Conservation (phyloP, 2,329 filamentous ascomycete genomes). For the Neonectria sp. region DNA sequence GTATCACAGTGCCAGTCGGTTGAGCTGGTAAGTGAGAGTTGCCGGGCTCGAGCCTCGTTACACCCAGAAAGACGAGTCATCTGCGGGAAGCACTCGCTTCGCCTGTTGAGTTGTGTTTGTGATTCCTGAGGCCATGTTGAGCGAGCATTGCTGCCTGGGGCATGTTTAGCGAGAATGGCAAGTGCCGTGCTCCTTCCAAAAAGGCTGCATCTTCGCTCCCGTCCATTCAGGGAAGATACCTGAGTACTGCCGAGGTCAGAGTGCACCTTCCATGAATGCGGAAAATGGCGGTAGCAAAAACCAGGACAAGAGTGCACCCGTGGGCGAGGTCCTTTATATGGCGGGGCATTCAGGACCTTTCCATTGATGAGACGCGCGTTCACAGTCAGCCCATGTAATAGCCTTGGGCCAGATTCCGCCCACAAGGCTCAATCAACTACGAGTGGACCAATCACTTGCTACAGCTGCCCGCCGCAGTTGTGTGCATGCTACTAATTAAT, state of each 20-base stretch:
- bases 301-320: no score
- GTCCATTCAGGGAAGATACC: not conserved
- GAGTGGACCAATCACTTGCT: constrained; percentile 1
- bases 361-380: constrained; percentile 18
- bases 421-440: constrained; percentile 5
- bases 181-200: not conserved
- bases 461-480: not conserved
- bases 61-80: not conserved
- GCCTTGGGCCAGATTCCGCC: constrained; percentile 6
- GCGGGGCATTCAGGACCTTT: constrained; percentile 5
- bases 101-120: not conserved
- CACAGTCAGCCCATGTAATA: constrained; percentile 1
- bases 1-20: not conserved
- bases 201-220: no score
- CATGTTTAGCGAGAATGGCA: not conserved
- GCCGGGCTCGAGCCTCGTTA: not conserved
- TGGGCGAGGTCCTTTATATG: not conserved
- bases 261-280: not conserved
- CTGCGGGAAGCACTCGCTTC: constrained; percentile 4
- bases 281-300: not conserved
- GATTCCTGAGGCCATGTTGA: not conserved
- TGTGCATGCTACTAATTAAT: not conserved
- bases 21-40: not conserved
- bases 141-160: constrained; percentile 21
- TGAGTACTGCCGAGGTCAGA: not conserved